A percentile compares a stretch with the other conserved stretches of the same genome.
These are phyloP conservation scores for Veloporphyrellus conicus DNA, from an alignment of 1,284 basidiomycete genomes.

Conservation along the genomic window DNA sequence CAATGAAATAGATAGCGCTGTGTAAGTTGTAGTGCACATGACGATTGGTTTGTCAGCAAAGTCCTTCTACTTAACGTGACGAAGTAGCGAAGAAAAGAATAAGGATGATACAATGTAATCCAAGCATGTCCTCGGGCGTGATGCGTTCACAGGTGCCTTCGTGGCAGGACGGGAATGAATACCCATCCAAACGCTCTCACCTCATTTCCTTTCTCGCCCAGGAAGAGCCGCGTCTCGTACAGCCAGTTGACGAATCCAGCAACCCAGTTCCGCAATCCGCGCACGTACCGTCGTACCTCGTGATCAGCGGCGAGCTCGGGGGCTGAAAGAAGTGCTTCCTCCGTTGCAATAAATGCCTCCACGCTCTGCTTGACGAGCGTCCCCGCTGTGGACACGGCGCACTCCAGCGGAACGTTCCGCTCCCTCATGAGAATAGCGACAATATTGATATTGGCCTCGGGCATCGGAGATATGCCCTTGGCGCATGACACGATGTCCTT, in stretches of 20 bases:
- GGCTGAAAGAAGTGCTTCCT: conserved; percentile 17
- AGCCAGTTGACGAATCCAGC: conserved; percentile 54
- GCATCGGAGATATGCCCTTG: conserved; percentile 18
- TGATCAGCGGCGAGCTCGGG: conserved; percentile 12
- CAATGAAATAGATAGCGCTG: not conserved
- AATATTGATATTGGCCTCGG: conserved; percentile 21
- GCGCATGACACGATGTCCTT: conserved; percentile 31
- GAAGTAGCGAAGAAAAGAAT: not conserved
- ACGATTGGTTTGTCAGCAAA: conserved; percentile 6
- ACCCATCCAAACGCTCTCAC: conserved; percentile 62
- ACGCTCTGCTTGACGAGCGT: conserved; percentile 27
- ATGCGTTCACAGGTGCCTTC: conserved; percentile 2
- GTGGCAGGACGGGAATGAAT: conserved; percentile 35
- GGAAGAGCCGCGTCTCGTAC: conserved; percentile 56
- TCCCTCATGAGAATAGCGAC: conserved; percentile 29
- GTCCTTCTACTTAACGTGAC: not conserved
- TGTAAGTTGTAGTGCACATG: not conserved
- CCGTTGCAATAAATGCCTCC: conserved; percentile 27
- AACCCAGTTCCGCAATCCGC: conserved; percentile 49
- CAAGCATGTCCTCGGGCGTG: not conserved
- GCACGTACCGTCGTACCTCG: conserved; percentile 41
- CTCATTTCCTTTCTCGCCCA: conserved; percentile 54
- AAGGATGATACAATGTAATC: not conserved
- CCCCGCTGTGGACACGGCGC: conserved; percentile 23
- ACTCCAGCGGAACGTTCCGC: conserved; percentile 22